These are phyloP conservation scores for Phaeosphaeria sp. DNA, from an alignment of 2,329 filamentous ascomycete species.

Conservation along the genomic window DNA sequence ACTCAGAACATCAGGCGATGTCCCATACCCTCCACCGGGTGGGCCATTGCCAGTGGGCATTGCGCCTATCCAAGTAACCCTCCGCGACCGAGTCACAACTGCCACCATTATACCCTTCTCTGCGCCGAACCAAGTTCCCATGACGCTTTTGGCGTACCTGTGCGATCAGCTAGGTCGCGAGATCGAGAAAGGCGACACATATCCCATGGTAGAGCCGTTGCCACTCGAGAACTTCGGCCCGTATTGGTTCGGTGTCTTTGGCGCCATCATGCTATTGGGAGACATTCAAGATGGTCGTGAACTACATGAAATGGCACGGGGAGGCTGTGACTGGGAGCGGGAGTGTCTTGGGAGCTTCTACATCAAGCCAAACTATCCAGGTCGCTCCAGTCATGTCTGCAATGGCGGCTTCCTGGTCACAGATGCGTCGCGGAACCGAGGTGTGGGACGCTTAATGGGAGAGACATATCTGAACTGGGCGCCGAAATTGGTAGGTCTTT, in stretches of 20 bases:
- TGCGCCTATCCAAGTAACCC: slow-evolving; percentile 75
- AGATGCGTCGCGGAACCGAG: slow-evolving; percentile 55
- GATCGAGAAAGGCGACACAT: slow-evolving; percentile 90
- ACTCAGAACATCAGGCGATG: slow-evolving; percentile 70
- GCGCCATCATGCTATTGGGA: slow-evolving; percentile 84
- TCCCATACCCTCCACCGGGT: slow-evolving; percentile 68
- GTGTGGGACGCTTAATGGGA: slow-evolving; percentile 60
- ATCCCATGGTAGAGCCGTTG: slow-evolving; percentile 83
- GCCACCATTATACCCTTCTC: slow-evolving; percentile 85
- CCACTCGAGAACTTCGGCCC: slow-evolving; percentile 75
- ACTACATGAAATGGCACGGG: slow-evolving; percentile 53
- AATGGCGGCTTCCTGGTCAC: slow-evolving; percentile 64
- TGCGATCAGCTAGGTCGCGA: slow-evolving; percentile 86
- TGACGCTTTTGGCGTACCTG: slow-evolving; percentile 76
- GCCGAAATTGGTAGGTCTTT: slow-evolving; percentile 52
- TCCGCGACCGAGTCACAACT: slow-evolving; percentile 82
- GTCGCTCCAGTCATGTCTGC: slow-evolving; percentile 87
- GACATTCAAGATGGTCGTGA: slow-evolving; percentile 65
- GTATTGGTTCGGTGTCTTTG: slow-evolving; percentile 94
- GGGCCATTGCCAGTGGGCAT: slow-evolving; percentile 73
- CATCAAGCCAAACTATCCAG: slow-evolving; percentile 93
- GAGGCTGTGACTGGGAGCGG: slow-evolving; percentile 72
- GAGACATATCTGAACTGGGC: slow-evolving; percentile 61
- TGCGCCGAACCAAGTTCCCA: slow-evolving; percentile 77
- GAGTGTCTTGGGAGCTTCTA: slow-evolving; percentile 90